Evolutionary conservation across 352 stramenopile species (phyloP), one percentile per base, ranked within the genome.

Genomic region (Blastocystis sp.): DNA sequence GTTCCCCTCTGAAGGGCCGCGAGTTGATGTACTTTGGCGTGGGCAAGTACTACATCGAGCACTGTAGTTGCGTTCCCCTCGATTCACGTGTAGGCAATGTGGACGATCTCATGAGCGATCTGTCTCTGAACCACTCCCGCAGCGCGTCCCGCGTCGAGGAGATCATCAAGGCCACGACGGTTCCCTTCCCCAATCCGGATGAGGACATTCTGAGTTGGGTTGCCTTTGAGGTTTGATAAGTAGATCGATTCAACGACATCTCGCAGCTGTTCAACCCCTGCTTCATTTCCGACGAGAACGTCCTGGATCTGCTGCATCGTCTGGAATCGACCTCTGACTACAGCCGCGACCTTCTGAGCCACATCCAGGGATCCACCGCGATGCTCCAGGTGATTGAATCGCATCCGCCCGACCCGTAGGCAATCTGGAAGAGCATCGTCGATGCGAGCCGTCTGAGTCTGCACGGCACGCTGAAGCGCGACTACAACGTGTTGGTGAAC

Each of bases 181-280:
- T 84, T 19, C 74, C 74, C 7, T 59, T 84, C 17, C 74, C 53
- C 53, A 23, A 19, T 17, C 21, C 48, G 5, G 40, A 45, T 41
- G 38, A 84, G 34, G 74, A 66, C n/a, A 5, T 48, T 28, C 28
- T 84, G 59, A 59, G 64, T 74, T 48, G 7, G 7, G 11, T 14
- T 21, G n/a, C 64, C 11, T 11, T 11, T 17, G 7, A 3, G 64
- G 4, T 48, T 10, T 21, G 64, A 74, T 56, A 7, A 7, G 28
- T 74, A 74, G 64, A 66, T 70, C 74, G 53, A 14, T 84, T 59
- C 53, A 67, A 69, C 53, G 23, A 61, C 1, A 45, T 69, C 2
- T 59, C 21, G 21, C 74, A 28, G 21, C 60, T 84, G 14, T 84
- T 84, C 34, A 84, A 84, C 74, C 74, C 74, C 17, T 84, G 74